phyloP scores from a whole-genome alignment of 768 basidiomycete genomes.

The Lactifluus volemus region DNA sequence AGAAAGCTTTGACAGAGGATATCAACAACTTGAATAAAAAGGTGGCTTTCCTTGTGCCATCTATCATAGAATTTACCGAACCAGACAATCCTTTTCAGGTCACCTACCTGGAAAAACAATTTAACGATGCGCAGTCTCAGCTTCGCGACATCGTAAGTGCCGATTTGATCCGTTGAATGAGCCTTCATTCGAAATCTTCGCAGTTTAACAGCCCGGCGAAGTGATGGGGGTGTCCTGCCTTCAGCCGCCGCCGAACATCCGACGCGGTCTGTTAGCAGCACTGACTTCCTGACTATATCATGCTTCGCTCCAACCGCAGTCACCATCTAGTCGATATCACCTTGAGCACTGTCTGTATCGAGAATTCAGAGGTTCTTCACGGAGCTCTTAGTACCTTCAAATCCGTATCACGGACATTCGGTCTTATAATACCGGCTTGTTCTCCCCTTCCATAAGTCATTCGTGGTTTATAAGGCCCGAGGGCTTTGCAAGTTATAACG shows the following conservation, averaged over 20 bases:
- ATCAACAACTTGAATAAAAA: conserved; percentile 79
- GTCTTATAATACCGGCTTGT: neutral
- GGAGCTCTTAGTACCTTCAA: neutral
- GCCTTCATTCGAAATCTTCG: neutral
- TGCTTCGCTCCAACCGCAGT: neutral
- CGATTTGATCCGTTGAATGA: neutral
- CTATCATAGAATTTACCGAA: neutral
- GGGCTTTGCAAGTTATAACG: neutral
- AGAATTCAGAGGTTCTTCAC: neutral
- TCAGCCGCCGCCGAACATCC: neutral
- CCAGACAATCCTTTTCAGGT: conserved; percentile 35
- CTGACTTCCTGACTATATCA: neutral
- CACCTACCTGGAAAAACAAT: conserved; percentile 91
- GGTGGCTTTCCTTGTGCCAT: conserved; percentile 32
- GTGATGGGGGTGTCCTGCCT: conserved; percentile 16
- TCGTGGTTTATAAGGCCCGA: neutral
- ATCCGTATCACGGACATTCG: neutral
- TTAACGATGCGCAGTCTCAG: conserved; percentile 81
- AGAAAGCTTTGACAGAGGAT: conserved; percentile 80
- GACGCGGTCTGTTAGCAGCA: neutral
- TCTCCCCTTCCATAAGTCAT: neutral
- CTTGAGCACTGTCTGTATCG: neutral
- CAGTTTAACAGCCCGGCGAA: conserved; percentile 47
- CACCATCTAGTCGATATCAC: neutral
- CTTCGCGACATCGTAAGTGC: conserved; percentile 66